Base-by-base conservation (phyloP, 441 rosid species). In the Flueggea neowawraea region DNA sequence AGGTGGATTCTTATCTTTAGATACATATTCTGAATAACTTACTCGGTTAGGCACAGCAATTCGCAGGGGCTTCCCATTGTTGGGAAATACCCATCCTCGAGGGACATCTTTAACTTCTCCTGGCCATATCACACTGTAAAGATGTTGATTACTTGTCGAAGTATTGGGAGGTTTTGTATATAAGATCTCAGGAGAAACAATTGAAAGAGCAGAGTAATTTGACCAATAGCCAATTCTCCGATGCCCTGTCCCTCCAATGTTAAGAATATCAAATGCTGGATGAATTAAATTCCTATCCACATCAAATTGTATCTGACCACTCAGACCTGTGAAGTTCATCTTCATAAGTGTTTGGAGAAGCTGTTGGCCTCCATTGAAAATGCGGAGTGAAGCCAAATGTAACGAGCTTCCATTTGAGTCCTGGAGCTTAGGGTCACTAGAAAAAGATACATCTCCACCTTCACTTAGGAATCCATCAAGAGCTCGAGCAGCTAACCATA, bases 31-130 rank as follows among this genome's bases (percentile, higher is more conserved):
- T 65, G 69, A 68, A 63, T 74, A 94, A 73, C 80, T 74, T 54
- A 79, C 83, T 31, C 99, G 85, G 75, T 91, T 59, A 16, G 99
- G 99, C 61, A 94, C 97, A 0, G 78, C 90, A 44, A 90, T 91
- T 41, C 75, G 76, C 28, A 94, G 80, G 11, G 94, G 88, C 74
- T 73, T 72, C 66, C 96, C 97, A 61, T 94, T 91, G 76, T 89
- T 73, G 6, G 97, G 91, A 75, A 94, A 91, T 11, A 89, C 95
- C 97, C 99, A 91, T 60, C 99, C 99, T 55, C 82, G 83, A 11
- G 97, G 99, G 12, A 39, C 54, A 13, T 16, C 14, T 15, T 78
- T 41, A 53, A 62, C 71, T 76, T 82, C 82, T 45, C 99, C 99
- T 1, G 96, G 99, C 97, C 97, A 94, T 70, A 83, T 81, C 60